phyloP scores from a whole-genome alignment of 495 filamentous ascomycete genomes.

The Bryoglossum gracile region DNA sequence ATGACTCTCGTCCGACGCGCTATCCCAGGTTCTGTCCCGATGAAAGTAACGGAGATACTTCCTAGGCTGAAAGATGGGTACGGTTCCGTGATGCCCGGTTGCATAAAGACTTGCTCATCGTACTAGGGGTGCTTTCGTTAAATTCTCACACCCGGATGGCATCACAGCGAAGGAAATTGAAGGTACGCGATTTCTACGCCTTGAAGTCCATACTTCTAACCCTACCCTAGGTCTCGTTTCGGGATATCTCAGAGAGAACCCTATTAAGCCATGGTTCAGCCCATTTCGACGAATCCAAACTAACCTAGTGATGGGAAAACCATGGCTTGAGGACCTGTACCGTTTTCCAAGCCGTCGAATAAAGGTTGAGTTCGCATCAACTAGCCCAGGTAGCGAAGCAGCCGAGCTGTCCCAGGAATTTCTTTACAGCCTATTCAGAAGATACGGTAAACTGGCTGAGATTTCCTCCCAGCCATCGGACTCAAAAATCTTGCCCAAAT shows the following conservation, averaged over 20 bases:
- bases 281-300: constrained; percentile 66
- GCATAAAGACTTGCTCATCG: neutral
- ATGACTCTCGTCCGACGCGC: constrained; percentile 52
- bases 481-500: constrained; percentile 75
- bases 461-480: constrained; percentile 73
- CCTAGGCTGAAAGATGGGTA: constrained; percentile 77
- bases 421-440: constrained; percentile 79
- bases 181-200: constrained; percentile 17
- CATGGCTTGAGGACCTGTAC: constrained; percentile 91
- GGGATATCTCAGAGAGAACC: constrained; percentile 54
- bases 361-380: constrained; percentile 75
- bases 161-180: constrained; percentile 54
- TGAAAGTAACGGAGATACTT: constrained; percentile 70
- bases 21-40: constrained; percentile 48
- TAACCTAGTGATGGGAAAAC: constrained; percentile 68
- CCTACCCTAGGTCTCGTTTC: constrained; percentile 22
- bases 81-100: neutral
- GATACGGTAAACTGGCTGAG: constrained; percentile 80
- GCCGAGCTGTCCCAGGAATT: constrained; percentile 80
- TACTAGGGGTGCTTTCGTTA: constrained; percentile 71
- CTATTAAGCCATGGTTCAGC: constrained; percentile 81
- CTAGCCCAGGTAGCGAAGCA: constrained; percentile 53
- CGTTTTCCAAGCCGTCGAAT: constrained; percentile 69
- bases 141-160: constrained; percentile 57
- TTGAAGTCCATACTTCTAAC: constrained; percentile 30